phyloP scores from a whole-genome alignment of 352 stramenopile genomes.

The Pythium volutum region DNA sequence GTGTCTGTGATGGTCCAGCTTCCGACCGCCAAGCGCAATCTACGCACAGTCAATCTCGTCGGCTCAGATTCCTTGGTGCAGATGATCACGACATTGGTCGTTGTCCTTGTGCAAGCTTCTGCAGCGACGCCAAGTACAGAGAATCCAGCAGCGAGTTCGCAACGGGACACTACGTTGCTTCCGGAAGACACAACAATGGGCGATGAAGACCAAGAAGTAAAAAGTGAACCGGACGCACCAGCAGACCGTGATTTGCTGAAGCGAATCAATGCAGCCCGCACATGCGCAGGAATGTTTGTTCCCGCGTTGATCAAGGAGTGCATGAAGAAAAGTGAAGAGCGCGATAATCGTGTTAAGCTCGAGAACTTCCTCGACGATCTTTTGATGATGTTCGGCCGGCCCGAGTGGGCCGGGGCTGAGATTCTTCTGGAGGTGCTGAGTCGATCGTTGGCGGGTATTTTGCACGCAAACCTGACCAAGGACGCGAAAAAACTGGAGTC shows the following conservation, averaged over 20 bases:
- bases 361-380: conserved; percentile 86
- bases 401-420: conserved; percentile 76
- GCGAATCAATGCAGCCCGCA: conserved; percentile 18
- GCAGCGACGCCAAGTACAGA: conserved; percentile 5
- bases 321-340: conserved; percentile 81
- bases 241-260: conserved; percentile 27
- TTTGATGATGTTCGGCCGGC: conserved; percentile 73
- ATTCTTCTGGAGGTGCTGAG: conserved; percentile 69
- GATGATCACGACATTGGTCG: conserved; percentile 64
- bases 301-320: conserved; percentile 58
- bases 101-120: conserved; percentile 43
- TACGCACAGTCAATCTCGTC: conserved; percentile 65
- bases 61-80: conserved; percentile 54
- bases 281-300: conserved; percentile 45
- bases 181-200: conserved; percentile 24
- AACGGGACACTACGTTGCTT: conserved; percentile 21
- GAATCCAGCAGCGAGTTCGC: not conserved
- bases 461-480: conserved; percentile 51
- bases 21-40: conserved; percentile 62
- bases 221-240: not conserved
- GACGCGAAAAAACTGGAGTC: conserved; percentile 67
- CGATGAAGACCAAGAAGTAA: conserved; percentile 16
- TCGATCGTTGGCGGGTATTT: conserved; percentile 59
- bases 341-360: conserved; percentile 67
- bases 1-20: conserved; percentile 76